These are phyloP conservation scores for Phytophthora constricta DNA, from an alignment of 352 stramenopile species.

Conservation along the genomic window DNA sequence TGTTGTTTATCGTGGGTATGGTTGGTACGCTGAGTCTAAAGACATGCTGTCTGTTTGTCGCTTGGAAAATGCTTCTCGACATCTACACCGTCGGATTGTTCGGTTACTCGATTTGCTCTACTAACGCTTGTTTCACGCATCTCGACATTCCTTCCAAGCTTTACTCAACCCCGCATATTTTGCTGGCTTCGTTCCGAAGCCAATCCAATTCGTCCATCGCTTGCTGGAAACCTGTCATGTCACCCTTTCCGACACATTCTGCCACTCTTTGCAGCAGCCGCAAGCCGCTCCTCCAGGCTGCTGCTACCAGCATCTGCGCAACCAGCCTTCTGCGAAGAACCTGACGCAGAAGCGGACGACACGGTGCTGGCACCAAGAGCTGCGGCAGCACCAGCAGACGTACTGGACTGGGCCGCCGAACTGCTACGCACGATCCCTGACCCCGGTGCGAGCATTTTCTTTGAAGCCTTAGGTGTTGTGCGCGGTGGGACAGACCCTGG, in stretches of 20 bases:
- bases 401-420: slow-evolving; percentile 20
- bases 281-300: slow-evolving; percentile 70
- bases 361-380: slow-evolving; percentile 36
- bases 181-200: slow-evolving; percentile 81
- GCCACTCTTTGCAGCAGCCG: slow-evolving; percentile 71
- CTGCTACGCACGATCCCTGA: slow-evolving; percentile 64
- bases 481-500: slow-evolving; percentile 50
- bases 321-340: slow-evolving; percentile 33
- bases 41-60: slow-evolving; percentile 36
- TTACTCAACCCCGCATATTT: slow-evolving; percentile 70
- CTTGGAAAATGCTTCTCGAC: slow-evolving; percentile 28
- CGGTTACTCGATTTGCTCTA: slow-evolving; percentile 36
- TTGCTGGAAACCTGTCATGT: slow-evolving; percentile 84
- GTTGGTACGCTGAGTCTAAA: slow-evolving; percentile 34
- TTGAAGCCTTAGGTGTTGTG: slow-evolving; percentile 58
- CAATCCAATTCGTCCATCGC: slow-evolving; percentile 84
- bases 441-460: slow-evolving; percentile 57
- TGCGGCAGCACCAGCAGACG: slow-evolving; percentile 22
- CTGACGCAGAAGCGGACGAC: slow-evolving; percentile 36
- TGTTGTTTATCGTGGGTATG: slow-evolving; percentile 39
- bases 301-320: slow-evolving; percentile 17
- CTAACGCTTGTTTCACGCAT: slow-evolving; percentile 45
- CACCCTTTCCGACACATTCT: slow-evolving; percentile 75
- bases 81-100: slow-evolving; percentile 39
- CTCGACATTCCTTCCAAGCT: slow-evolving; percentile 27